Conservation (phyloP, 2,329 filamentous ascomycete species). For the Fusarium sp. region DNA sequence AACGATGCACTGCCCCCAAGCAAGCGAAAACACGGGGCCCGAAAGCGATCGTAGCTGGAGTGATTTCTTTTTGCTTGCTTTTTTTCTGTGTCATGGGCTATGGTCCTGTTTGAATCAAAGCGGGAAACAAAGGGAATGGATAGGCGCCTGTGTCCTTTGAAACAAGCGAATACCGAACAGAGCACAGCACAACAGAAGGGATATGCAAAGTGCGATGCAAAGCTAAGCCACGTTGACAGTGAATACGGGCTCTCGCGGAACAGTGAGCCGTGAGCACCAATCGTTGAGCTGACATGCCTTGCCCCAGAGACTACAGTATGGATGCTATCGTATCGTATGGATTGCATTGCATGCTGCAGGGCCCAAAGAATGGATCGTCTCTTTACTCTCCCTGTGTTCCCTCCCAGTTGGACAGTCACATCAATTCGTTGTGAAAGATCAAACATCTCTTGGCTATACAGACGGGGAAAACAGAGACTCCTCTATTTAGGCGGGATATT, state of each 20-base stretch:
- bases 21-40: slow-evolving; percentile 33
- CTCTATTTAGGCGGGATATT: neutral
- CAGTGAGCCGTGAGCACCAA: slow-evolving; percentile 26
- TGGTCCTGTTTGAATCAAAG: slow-evolving; percentile 20
- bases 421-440: slow-evolving; percentile 27
- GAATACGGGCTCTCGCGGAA: slow-evolving; percentile 36
- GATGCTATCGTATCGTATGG: neutral
- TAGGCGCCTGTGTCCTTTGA: slow-evolving; percentile 20
- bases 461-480: slow-evolving; percentile 9
- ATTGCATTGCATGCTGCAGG: slow-evolving; percentile 13
- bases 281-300: slow-evolving; percentile 24
- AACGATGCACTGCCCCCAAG: slow-evolving; percentile 17
- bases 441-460: slow-evolving; percentile 30
- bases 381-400: neutral
- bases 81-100: neutral
- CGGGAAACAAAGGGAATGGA: slow-evolving; percentile 14
- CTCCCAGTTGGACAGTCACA: slow-evolving; percentile 7
- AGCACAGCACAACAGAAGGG: neutral
- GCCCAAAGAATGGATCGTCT: slow-evolving; percentile 16
- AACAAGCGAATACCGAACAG: slow-evolving; percentile 13
- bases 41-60: neutral
- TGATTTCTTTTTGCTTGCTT: neutral
- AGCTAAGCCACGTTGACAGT: slow-evolving; percentile 36
- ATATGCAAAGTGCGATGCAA: neutral
- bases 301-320: slow-evolving; percentile 16